Evolutionary conservation across 257 asterid genomes (phyloP), one percentile per base, ranked within the genome.

Genomic region (Nicotiana noctiflora): DNA sequence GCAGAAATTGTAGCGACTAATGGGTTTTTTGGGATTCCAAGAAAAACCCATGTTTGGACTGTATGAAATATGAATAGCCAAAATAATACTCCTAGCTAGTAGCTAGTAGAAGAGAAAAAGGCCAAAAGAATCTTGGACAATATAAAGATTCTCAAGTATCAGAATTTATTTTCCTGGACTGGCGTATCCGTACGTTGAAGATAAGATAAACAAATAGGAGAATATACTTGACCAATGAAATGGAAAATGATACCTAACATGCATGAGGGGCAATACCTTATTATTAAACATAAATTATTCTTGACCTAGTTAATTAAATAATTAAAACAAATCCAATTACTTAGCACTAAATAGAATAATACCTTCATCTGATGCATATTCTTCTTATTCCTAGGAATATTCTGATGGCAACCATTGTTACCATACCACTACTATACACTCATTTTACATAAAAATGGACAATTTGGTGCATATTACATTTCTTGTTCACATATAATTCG

Each of bases 101-200:
- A 8, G 57, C 5, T 70, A 44, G 57, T 21, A 15, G 19, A 10
- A 59, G 64, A 2, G 23, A 44, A 66, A 70, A 70, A 6, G 8
- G 34, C 6, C 59, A 44, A 44, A n/a, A n/a, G n/a, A 44, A 87
- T 82, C 88, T 82, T 55, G 81, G 82, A 79, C 74, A 77, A 80
- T 51, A 74, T 59, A 86, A 40, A 87, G 92, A 89, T 91, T 87
- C 91, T 81, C 25, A 61, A 82, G 87, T 84, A 86, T 83, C 83
- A 57, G 81, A 85, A 90, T 88, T 66, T 77, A 72, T 83, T 40
- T 70, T 64, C 81, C 76, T 9, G 37, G 32, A 65, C 49, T 70
- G 60, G 14, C 59, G 7, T 40, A 29, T 57, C 37, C 72, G 80
- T 76, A 55, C 59, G 81, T 10, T 70, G 29, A 86, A 82, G 88